Evolutionary conservation across 805 yeast genomes (phyloP).

Genomic region (Starmerella geochares): DNA sequence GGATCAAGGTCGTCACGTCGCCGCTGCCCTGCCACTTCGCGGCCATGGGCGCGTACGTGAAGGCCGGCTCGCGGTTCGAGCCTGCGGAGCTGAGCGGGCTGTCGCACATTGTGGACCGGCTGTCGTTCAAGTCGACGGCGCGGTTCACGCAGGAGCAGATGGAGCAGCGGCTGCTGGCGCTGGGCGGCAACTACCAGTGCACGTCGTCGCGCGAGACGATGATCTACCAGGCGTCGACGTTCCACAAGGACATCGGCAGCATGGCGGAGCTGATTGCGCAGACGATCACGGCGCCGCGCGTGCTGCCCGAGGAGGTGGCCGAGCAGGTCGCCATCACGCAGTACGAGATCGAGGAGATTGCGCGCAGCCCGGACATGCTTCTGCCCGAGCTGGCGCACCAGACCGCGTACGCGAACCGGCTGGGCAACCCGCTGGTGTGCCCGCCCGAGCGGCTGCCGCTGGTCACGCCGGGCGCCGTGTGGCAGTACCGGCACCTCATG

Average conservation of each 20-base stretch:
- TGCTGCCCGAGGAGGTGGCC: slow-evolving; percentile 57
- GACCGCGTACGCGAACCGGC: slow-evolving; percentile 66
- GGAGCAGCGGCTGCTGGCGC: slow-evolving; percentile 59
- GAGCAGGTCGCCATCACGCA: slow-evolving; percentile 65
- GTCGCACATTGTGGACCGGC: slow-evolving; percentile 72
- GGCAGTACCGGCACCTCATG: slow-evolving; percentile 51
- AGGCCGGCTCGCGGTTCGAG: slow-evolving; percentile 87
- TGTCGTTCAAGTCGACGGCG: slow-evolving; percentile 48
- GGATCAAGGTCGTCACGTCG: slow-evolving; percentile 73
- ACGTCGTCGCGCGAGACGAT: slow-evolving; percentile 84
- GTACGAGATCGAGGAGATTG: slow-evolving; percentile 74
- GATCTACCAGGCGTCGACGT: slow-evolving; percentile 89
- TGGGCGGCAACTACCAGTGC: slow-evolving; percentile 93
- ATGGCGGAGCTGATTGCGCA: slow-evolving; percentile 71
- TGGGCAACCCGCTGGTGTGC: slow-evolving; percentile 80
- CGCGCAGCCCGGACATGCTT: slow-evolving; percentile 71
- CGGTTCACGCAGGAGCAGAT: slow-evolving; percentile 48
- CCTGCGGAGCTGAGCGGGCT: slow-evolving; percentile 51
- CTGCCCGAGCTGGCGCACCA: slow-evolving; percentile 85
- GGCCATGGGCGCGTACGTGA: slow-evolving; percentile 78
- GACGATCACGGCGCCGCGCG: slow-evolving; percentile 61
- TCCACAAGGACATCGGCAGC: slow-evolving; percentile 68
- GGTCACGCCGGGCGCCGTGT: slow-evolving; percentile 45
- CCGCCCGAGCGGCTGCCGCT: slow-evolving; percentile 56
- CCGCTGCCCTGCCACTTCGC: slow-evolving; percentile 83